A percentile compares a stretch with the other conserved stretches of the same genome.
Evolutionary conservation across 768 basidiomycete genomes (phyloP).

Genomic region (Phylloporus sp.): DNA sequence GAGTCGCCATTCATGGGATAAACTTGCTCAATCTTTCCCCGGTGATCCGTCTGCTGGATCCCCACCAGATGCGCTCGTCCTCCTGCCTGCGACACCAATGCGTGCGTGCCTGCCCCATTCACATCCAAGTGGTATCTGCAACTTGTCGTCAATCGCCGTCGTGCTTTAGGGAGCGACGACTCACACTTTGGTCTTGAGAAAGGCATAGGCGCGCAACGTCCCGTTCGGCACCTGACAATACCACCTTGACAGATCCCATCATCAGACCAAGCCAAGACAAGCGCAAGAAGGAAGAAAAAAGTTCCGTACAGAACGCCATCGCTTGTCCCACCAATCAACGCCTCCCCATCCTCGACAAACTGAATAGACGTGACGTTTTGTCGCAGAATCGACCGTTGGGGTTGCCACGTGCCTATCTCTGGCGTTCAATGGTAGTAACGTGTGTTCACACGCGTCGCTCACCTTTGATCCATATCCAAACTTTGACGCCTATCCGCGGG

Average conservation of each 20-base stretch:
- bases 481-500: conserved; percentile 52
- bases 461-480: conserved; percentile 65
- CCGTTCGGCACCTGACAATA: conserved; percentile 65
- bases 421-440: conserved; percentile 1
- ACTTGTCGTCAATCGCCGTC: conserved; percentile 8
- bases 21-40: conserved; percentile 49
- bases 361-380: conserved; percentile 60
- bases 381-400: conserved; percentile 58
- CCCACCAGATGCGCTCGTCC: conserved; percentile 49
- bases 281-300: neutral
- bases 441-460: neutral
- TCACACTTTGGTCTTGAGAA: conserved; percentile 56
- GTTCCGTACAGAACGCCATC: conserved; percentile 60
- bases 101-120: conserved; percentile 43
- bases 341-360: conserved; percentile 60
- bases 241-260: conserved; percentile 42
- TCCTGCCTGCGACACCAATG: conserved; percentile 48
- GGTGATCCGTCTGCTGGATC: conserved; percentile 44
- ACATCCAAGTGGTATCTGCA: conserved; percentile 51
- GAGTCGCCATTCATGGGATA: conserved; percentile 40
- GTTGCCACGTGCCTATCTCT: conserved; percentile 53
- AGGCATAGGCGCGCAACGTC: conserved; percentile 54
- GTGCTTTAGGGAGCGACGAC: conserved; percentile 14
- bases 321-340: conserved; percentile 61
- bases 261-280: conserved; percentile 8